phyloP scores from a whole-genome alignment of 352 stramenopile species.

The Aphanomyces stellatus region DNA sequence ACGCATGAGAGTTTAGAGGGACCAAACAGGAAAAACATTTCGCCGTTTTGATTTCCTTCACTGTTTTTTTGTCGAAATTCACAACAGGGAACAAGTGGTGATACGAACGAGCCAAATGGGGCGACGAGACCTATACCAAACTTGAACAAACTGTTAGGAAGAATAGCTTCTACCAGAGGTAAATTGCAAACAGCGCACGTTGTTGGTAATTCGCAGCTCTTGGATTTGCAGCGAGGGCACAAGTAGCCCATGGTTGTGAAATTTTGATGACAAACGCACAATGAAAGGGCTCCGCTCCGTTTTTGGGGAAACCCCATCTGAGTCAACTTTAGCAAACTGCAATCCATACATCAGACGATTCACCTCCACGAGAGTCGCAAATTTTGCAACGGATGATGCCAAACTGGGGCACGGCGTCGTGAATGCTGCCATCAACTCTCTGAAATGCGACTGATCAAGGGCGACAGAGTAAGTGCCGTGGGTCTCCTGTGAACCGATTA shows the following conservation, averaged over 20 bases:
- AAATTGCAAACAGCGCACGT: conserved; percentile 96
- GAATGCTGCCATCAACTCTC: conserved; percentile 88
- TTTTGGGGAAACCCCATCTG: conserved; percentile 76
- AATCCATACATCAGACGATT: not conserved
- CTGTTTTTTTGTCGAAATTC: conserved; percentile 79
- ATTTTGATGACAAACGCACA: conserved; percentile 77
- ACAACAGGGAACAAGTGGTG: conserved; percentile 97
- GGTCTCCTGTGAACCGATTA: conserved; percentile 58
- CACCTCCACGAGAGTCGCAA: conserved; percentile 64
- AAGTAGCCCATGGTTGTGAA: conserved; percentile 89
- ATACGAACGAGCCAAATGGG: conserved; percentile 96
- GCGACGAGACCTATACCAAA: conserved; percentile 73
- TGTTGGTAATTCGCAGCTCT: conserved; percentile 91
- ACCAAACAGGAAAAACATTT: conserved; percentile 81
- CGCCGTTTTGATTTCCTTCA: conserved; percentile 22
- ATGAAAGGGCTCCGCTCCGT: conserved; percentile 57
- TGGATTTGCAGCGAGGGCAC: conserved; percentile 91
- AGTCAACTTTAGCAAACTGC: not conserved
- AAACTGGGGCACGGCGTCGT: conserved; percentile 90
- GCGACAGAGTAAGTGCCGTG: conserved; percentile 92
- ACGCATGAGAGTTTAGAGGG: conserved; percentile 40
- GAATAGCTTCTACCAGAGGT: conserved; percentile 67
- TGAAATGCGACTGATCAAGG: conserved; percentile 88
- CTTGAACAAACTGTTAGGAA: too few species aligned
- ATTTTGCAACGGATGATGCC: conserved; percentile 49